These are phyloP conservation scores for Cyclanthera cordifolia DNA, from an alignment of 306 rosid species.

Conservation along the genomic window DNA sequence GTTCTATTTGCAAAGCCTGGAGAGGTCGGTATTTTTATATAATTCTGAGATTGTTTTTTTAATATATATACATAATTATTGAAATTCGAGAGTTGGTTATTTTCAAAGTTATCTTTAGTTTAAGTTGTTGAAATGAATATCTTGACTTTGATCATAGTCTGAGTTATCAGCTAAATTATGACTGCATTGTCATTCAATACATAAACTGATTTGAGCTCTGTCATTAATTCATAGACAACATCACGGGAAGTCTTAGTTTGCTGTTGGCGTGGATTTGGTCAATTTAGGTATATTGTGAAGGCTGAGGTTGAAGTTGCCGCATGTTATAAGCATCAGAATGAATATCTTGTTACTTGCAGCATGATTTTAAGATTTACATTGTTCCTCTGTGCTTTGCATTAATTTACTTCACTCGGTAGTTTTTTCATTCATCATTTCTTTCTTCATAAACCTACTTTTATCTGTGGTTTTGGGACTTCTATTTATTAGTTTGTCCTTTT, in stretches of 20 bases:
- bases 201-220: too few relatives aligned
- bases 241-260: too few relatives aligned
- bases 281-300: too few relatives aligned
- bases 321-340: too few relatives aligned
- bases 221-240: too few relatives aligned
- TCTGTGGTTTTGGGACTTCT: not conserved
- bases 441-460: not conserved
- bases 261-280: too few relatives aligned
- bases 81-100: not conserved
- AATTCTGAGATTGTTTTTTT: not conserved
- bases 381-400: not conserved
- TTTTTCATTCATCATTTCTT: not conserved
- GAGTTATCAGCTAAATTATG: not conserved
- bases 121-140: not conserved
- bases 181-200: too few relatives aligned
- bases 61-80: not conserved
- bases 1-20: constrained; percentile 55
- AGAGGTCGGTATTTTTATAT: constrained; percentile 35
- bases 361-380: not conserved
- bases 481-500: not conserved
- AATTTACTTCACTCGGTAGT: not conserved
- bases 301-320: too few relatives aligned
- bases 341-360: not conserved
- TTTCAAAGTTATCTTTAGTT: not conserved
- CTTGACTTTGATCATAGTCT: too few relatives aligned